Evolutionary conservation across 2,329 filamentous ascomycete genomes (phyloP), one percentile per base, ranked within the genome.

Genomic region (Aspergillus glaucus): DNA sequence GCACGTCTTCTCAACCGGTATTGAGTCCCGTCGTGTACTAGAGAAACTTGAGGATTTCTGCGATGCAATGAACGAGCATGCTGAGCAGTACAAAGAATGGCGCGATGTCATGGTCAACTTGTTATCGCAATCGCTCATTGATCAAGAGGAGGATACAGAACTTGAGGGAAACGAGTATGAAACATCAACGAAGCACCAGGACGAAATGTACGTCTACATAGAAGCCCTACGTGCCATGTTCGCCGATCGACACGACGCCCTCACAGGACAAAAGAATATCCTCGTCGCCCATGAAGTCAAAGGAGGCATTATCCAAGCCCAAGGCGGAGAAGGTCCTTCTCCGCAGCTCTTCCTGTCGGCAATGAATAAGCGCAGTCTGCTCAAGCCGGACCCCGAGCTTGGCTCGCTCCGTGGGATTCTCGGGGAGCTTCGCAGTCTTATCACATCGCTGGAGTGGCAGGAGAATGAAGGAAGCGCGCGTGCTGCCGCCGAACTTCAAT

Each of bases 121-220:
- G 17, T 75, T 96, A 8, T 71, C 87, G 9, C 79, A 83, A 51
- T 82, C 88, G 0, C 76, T 97, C 1, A 82, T 97, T 15, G 93
- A 97, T 57, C 84, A 93, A 61, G 89, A 95, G 37, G 82, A 82
- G 14, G 75, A 73, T n/a, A 69, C 79, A 8, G 88, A 95, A 50
- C 79, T 83, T 2, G 92, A 89, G 9, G 93, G 93, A 21, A 86
- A 96, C 50, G 93, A 97, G 64, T 93, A 95, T 54, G 87, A 89
- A 56, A 81, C 87, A 28, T 95, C 92, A 0, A 88, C 90, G 0
- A 88, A 88, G 64, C 79, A 85, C 42, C 92, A 97, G 68, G 92
- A 96, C 52, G 84, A 94, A 62, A 80, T 96, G 39, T 88, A 92
- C 68, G 87, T 87, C 6, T 95, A 94, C 61, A 86, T 95, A 50